These are phyloP conservation scores for Lagenaria siceraria DNA, from an alignment of 306 rosid genomes.

Conservation along the genomic window DNA sequence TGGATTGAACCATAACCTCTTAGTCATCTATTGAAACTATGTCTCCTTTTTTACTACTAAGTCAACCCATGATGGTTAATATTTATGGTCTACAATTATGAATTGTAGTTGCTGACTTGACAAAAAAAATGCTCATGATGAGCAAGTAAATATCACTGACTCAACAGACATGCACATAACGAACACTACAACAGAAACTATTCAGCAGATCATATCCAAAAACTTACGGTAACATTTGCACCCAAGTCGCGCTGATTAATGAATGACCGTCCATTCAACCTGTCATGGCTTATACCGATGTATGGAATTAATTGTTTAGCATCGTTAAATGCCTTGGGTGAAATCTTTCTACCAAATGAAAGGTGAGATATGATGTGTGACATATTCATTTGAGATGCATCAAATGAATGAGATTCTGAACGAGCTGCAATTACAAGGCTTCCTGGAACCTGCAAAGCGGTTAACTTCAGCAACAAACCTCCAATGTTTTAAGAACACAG, in stretches of 20 bases:
- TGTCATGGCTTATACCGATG: constrained; percentile 71
- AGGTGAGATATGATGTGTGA: constrained; percentile 74
- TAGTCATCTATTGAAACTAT: too few species aligned
- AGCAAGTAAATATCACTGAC: neutral
- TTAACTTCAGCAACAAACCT: constrained; percentile 1
- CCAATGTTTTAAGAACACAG: neutral
- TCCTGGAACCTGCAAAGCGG: constrained; percentile 82
- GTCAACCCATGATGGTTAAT: too few species aligned
- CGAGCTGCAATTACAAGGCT: constrained; percentile 66
- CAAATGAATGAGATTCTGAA: constrained; percentile 88
- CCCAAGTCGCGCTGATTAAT: constrained; percentile 51
- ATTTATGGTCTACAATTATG: neutral
- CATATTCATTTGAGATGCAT: constrained; percentile 92
- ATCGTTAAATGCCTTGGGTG: constrained; percentile 54
- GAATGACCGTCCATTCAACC: constrained; percentile 75
- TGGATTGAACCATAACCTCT: too few species aligned
- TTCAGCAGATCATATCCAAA: neutral
- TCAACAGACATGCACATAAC: neutral
- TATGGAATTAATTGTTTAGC: constrained; percentile 65
- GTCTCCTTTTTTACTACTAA: too few species aligned
- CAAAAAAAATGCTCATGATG: neutral
- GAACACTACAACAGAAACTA: neutral
- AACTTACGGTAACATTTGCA: constrained; percentile 89
- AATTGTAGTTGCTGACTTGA: neutral
- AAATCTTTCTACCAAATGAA: constrained; percentile 60